These are phyloP conservation scores for Rhizophora apiculata DNA, from an alignment of 345 rosid species.

Conservation along the genomic window DNA sequence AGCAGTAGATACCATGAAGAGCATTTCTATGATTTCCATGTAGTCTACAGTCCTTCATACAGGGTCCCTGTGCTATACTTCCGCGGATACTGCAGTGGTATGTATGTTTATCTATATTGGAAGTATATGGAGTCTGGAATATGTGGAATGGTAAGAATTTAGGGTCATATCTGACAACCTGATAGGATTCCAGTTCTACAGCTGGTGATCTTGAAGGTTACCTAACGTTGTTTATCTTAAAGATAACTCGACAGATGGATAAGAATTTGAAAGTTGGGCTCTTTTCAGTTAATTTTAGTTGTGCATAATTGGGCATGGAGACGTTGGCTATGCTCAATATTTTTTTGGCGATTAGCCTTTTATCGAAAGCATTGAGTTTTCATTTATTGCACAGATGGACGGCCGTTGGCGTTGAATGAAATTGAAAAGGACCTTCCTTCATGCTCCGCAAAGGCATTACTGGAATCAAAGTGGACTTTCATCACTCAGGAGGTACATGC, in stretches of 20 bases:
- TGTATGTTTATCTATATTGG: not conserved
- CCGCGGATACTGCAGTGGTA: slow-evolving; percentile 62
- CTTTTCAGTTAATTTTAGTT: not conserved
- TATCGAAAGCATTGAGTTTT: not conserved
- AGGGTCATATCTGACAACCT: not conserved
- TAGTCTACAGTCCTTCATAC: slow-evolving; percentile 66
- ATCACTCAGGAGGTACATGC: slow-evolving; percentile 70
- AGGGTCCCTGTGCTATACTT: slow-evolving; percentile 78
- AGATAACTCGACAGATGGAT: not conserved
- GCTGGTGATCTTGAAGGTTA: not conserved
- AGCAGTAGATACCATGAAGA: slow-evolving; percentile 30
- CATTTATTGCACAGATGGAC: slow-evolving; percentile 45
- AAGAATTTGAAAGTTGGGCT: not conserved
- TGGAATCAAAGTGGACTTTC: slow-evolving; percentile 78
- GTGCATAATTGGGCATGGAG: not conserved
- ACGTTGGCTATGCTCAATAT: not conserved
- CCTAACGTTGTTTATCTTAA: not conserved
- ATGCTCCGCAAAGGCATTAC: slow-evolving; percentile 50
- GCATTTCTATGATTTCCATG: slow-evolving; percentile 71
- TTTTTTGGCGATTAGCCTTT: not conserved
- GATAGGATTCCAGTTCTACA: not conserved
- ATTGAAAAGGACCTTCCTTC: slow-evolving; percentile 67
- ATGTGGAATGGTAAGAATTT: not conserved
- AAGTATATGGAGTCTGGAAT: not conserved
- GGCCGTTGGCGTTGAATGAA: slow-evolving; percentile 51